Evolutionary conservation across 176 grass and related monocot genomes (phyloP), one percentile per base, ranked within the genome.

Genomic region (Eragrostis curvula): DNA sequence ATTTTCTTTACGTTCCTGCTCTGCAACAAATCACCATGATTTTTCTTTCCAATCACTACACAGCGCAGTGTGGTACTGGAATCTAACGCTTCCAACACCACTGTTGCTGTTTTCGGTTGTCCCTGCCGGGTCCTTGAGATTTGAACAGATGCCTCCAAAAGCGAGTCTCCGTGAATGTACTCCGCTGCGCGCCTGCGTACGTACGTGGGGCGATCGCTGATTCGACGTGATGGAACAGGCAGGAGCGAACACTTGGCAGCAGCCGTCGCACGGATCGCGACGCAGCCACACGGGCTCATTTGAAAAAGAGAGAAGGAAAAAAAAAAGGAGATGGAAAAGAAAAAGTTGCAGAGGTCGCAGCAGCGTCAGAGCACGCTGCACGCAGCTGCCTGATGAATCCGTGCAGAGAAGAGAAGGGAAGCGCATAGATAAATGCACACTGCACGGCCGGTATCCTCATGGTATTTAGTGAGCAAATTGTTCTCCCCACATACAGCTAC

Each of bases 391-490:
- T 21, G 64, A 32, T 20, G n/a, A 47, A 77, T 77, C 74, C 53
- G 43, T 61, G 65, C 73, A 29, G 24, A 32, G 72, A 77, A 61
- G 47, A 27, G 47, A 72, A 55, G 49, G 14, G 71, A 45, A 75
- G 82, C 30, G 80, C 41, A 56, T 32, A 48, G 43, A 40, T 48
- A 55, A 75, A 53, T 80, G 70, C 59, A 46, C 75, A 30, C 64
- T 28, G 83, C 88, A 85, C 73, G 78, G 83, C 57, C 78, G 57
- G 79, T 78, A 86, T 89, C 88, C 66, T 82, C 88, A 67, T 90
- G 84, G 88, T 90, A 86, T 86, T 90, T 90, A 90, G 88, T 79
- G 88, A 86, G 24, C 88, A 90, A 90, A 86, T 83, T 90, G 88
- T 86, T 90, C 88, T 77, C 57, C 12, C 72, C 64, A 76, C 78